These are phyloP conservation scores for Talaromyces sp. DNA, from an alignment of 2,329 filamentous ascomycete genomes.

Conservation along the genomic window DNA sequence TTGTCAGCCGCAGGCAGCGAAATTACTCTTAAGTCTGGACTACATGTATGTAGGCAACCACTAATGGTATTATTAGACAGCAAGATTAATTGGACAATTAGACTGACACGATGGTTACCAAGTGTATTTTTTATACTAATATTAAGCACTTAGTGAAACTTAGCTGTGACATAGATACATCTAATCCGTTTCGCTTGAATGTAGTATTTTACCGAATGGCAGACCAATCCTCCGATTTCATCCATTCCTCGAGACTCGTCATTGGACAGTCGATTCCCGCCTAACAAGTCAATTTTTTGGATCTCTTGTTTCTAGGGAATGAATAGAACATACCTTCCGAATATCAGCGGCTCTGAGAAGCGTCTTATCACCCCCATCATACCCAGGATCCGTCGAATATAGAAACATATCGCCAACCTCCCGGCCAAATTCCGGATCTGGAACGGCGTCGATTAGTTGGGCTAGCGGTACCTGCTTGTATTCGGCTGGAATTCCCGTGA, in stretches of 20 bases:
- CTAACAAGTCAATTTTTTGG: slow-evolving; percentile 18
- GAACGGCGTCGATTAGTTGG: slow-evolving; percentile 35
- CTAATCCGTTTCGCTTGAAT: background rate
- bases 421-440: slow-evolving; percentile 39
- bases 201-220: slow-evolving; percentile 5
- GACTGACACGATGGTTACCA: background rate
- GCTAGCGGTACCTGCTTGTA: slow-evolving; percentile 40
- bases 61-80: background rate
- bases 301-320: background rate
- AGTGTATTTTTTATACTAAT: background rate
- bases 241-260: slow-evolving; percentile 24
- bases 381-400: slow-evolving; percentile 46
- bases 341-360: slow-evolving; percentile 43
- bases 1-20: background rate
- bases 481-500: slow-evolving; percentile 28
- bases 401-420: slow-evolving; percentile 46
- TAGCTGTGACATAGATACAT: background rate
- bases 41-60: background rate
- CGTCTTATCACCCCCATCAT: slow-evolving; percentile 42
- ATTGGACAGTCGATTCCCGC: slow-evolving; percentile 38
- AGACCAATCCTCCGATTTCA: slow-evolving; percentile 25
- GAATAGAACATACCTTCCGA: slow-evolving; percentile 31
- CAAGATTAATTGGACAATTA: background rate
- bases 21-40: background rate
- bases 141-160: background rate